These are phyloP conservation scores for Aureobasidium sp. DNA, from an alignment of 2,329 filamentous ascomycete genomes.

Conservation along the genomic window DNA sequence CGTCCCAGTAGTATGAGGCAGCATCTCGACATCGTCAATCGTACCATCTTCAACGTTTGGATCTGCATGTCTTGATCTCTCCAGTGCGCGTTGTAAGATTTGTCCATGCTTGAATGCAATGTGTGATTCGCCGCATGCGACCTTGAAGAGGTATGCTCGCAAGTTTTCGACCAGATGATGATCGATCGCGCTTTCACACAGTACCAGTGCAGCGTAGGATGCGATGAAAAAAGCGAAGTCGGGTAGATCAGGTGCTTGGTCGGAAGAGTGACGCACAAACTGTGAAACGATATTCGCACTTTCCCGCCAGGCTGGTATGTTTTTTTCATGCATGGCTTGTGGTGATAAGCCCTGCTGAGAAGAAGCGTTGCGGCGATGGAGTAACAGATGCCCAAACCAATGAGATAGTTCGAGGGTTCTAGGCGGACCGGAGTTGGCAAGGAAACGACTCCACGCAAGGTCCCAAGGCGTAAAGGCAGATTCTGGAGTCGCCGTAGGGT, in stretches of 20 bases:
- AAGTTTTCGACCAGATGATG: constrained; percentile 8
- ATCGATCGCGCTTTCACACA: constrained; percentile 8
- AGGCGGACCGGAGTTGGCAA: background rate
- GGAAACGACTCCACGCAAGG: background rate
- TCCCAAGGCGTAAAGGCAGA: background rate
- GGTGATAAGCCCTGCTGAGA: background rate
- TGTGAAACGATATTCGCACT: constrained; percentile 11
- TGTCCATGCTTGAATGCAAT: constrained; percentile 2
- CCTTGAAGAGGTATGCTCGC: background rate
- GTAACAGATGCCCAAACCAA: constrained; percentile 1
- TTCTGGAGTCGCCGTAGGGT: background rate
- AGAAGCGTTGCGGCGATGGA: background rate
- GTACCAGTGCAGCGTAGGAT: constrained; percentile 5
- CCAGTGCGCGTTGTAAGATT: constrained; percentile 5
- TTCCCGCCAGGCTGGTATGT: background rate
- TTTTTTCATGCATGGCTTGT: background rate
- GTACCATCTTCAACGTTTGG: background rate
- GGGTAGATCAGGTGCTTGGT: background rate
- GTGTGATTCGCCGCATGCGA: background rate
- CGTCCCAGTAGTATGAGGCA: background rate
- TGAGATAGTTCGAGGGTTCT: background rate
- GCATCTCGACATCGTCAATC: background rate
- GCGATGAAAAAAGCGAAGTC: constrained; percentile 12
- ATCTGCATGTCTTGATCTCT: background rate
- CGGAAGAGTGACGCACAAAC: constrained; percentile 1